Base-by-base conservation (phyloP, 179 eudicot species). In the Monotropa hypopitys region DNA sequence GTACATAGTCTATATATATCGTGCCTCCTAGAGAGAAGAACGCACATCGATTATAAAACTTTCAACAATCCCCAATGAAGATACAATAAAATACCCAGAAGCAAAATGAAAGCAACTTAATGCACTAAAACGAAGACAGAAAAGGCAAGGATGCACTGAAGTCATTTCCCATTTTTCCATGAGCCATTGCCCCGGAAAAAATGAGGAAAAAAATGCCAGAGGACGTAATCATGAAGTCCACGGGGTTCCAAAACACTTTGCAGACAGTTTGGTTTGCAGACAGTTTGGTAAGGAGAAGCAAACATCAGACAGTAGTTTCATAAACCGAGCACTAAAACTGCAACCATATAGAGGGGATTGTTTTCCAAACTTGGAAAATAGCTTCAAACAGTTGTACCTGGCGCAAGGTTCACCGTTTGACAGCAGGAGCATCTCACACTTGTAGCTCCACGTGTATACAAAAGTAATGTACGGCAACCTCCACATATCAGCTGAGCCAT, bases 351-450 rank as follows among this genome's bases (percentile, higher is more conserved):
- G 4, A 47, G 5, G 13, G 76, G 47, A 73, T 21, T 54, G 49
- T 20, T 40, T 30, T 53, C 66, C 43, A 56, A 61, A 54, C 0
- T 45, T 15, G 10, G 30, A 72, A 43, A 49, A 72, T 11, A 47
- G 46, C 20, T 51, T 32, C 62, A 33, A 51, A 51, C 16, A 5
- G 16, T 66, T 42, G 59, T 87, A 92, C 97, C 96, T 87, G 90
- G 88, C 21, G 88, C 81, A 26, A 87, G 83, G 79, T 91, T 92
- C 72, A 92, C 90, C 4, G 91, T 91, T 73, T 89, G 92, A 77
- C 97, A 92, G 74, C 96, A 91, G 61, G 91, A 78, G 87, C 97
- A 92, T 84, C 97, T 88, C 76, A 92, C 97, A 83, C 92, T 91
- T 9, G 88, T 77, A 47, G 96, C 97, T 42, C 96, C 96, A 51